Conservation (phyloP, 805 yeast genomes). For the Candida dendrica region DNA sequence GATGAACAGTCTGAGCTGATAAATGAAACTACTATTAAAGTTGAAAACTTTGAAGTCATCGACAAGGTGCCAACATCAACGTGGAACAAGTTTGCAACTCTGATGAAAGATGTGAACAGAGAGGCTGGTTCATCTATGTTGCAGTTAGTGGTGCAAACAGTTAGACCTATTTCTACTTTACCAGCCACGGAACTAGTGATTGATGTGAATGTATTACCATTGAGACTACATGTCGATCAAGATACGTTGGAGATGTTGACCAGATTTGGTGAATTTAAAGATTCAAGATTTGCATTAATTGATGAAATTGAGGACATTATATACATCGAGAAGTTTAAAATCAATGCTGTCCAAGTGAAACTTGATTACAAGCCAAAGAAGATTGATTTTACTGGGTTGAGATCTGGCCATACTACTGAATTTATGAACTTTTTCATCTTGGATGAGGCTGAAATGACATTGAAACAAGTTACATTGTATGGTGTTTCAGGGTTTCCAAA, state of each 20-base stretch:
- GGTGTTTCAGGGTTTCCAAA: constrained; percentile 74
- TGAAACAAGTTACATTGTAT: constrained; percentile 55
- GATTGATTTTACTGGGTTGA: constrained; percentile 74
- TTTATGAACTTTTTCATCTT: constrained; percentile 82
- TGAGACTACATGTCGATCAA: constrained; percentile 84
- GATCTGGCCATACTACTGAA: constrained; percentile 83
- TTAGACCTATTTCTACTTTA: constrained; percentile 55
- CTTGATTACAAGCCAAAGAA: constrained; percentile 91
- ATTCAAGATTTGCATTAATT: constrained; percentile 55
- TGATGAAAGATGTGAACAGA: constrained; percentile 59
- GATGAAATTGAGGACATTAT: constrained; percentile 53
- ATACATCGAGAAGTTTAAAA: constrained; percentile 61
- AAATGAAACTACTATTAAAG: constrained; percentile 39
- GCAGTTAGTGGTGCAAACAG: constrained; percentile 41
- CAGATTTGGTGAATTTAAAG: constrained; percentile 77
- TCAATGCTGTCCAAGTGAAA: constrained; percentile 52
- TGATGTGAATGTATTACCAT: constrained; percentile 53
- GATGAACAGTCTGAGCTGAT: constrained; percentile 36
- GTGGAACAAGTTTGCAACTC: constrained; percentile 79
- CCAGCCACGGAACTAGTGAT: constrained; percentile 66
- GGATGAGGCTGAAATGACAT: constrained; percentile 72
- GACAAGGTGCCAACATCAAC: constrained; percentile 84
- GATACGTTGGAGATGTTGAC: constrained; percentile 82
- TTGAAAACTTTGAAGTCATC: constrained; percentile 50
- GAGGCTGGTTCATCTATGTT: constrained; percentile 66